Base-by-base conservation (phyloP, 2,329 filamentous ascomycete genomes). In the Diaporthe eres region DNA sequence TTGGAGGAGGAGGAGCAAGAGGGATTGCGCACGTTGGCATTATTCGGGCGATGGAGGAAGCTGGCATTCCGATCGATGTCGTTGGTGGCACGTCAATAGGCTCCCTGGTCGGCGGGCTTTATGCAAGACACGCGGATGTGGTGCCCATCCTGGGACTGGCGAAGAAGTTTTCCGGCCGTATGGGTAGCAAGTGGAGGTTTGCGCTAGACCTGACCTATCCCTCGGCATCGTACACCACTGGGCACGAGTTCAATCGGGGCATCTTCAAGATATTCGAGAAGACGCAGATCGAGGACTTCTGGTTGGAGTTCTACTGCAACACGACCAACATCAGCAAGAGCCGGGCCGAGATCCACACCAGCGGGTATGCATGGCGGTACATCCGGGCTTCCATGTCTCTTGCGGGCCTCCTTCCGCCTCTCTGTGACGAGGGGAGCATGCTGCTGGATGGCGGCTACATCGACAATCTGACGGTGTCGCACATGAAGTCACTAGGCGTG, bases 181-280 rank as follows among this genome's bases (percentile, higher is more conserved):
- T 99, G 97, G 95, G 95, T 60, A 98, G 96, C 84, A 95, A 98
- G 86, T 99, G 97, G 97, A 92, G 97, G n/a, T 98, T 99, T 83
- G 96, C 96, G 1, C 88, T 99, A 3, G 97, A 99, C 82, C 85
- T 99, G 80, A 99, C 97, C 0, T 99, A 99, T 83, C 97, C 97
- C 0, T 97, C 96, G 8, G 95, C 95, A 10, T 98, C 96, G 1
- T 99, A 99, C 85, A 99, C 97, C 0, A 99, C 97, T 0, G 97
- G 97, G 0, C 97, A 99, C 82, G 97, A 99, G 81, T 99, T 99
- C 90, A 99, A 99, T 81, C 94, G 97, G 9, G 97, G 97, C 55
- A 98, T 99, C 78, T 99, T 98, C 91, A 99, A 99, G 85, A 95
- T 96, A 0, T 98, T 99, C 83, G 97, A 96, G 19, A 95, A 98